phyloP scores from a whole-genome alignment of 257 asterid species.

The Fraxinus americana region DNA sequence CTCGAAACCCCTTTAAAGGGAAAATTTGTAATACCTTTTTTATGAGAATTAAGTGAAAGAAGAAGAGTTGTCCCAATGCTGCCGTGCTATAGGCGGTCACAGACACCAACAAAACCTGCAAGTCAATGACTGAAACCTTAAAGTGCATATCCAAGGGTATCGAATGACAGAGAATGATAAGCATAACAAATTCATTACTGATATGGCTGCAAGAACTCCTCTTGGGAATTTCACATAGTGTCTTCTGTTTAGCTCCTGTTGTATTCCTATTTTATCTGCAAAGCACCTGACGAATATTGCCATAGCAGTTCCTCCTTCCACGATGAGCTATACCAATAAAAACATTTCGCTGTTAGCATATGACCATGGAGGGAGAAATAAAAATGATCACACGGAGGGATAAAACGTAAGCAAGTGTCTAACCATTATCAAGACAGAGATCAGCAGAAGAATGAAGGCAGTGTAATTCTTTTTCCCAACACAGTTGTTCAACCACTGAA shows the following conservation, averaged over 20 bases:
- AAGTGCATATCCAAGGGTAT: constrained; percentile 7
- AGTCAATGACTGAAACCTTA: neutral
- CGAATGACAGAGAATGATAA: constrained; percentile 1
- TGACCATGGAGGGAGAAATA: neutral
- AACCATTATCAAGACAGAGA: constrained; percentile 81
- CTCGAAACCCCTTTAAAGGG: neutral
- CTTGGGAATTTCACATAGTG: constrained; percentile 70
- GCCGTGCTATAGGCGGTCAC: constrained; percentile 72
- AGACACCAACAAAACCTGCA: constrained; percentile 64
- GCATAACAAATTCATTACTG: constrained; percentile 52
- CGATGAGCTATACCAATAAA: constrained; percentile 58
- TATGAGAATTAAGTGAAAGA: constrained; percentile 91
- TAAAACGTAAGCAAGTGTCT: constrained; percentile 19
- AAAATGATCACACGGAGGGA: neutral
- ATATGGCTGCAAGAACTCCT: constrained; percentile 74
- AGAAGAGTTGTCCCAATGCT: constrained; percentile 88
- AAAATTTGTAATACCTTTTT: constrained; percentile 62
- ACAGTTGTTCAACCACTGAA: constrained; percentile 98
- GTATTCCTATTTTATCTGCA: constrained; percentile 66
- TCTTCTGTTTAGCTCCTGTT: constrained; percentile 53
- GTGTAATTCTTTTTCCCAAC: constrained; percentile 96
- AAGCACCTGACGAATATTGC: constrained; percentile 93
- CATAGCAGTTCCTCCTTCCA: constrained; percentile 85
- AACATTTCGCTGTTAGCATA: constrained; percentile 23
- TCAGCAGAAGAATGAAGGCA: constrained; percentile 86